phyloP scores from a whole-genome alignment of 1,284 basidiomycete species.

The Ustilago tritici region DNA sequence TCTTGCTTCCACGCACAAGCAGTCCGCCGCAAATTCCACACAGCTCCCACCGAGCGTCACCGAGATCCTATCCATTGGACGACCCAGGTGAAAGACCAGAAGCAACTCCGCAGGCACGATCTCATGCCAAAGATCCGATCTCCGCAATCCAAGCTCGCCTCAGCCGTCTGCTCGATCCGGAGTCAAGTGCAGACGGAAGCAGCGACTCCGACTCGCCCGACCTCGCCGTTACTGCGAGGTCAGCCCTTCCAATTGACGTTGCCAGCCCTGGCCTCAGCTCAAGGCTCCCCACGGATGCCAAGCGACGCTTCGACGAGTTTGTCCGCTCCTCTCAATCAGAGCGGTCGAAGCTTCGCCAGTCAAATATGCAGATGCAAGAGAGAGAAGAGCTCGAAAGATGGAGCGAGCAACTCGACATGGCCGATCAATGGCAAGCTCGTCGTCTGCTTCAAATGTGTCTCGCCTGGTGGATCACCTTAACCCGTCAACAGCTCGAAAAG shows the following conservation, averaged over 20 bases:
- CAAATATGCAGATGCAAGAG: conserved; percentile 15
- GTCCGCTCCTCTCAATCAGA: conserved; percentile 45
- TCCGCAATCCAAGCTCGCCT: conserved; percentile 43
- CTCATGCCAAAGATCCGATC: conserved; percentile 31
- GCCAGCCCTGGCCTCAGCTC: not conserved
- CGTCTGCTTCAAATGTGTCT: conserved; percentile 30
- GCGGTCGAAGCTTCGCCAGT: conserved; percentile 22
- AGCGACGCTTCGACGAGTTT: conserved; percentile 51
- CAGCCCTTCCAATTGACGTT: not conserved
- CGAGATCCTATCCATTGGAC: not conserved
- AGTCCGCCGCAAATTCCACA: conserved; percentile 15
- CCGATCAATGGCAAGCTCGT: conserved; percentile 32
- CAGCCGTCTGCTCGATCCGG: conserved; percentile 17
- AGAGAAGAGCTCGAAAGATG: conserved; percentile 18
- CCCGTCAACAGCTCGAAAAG: conserved; percentile 26
- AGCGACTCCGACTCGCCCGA: not conserved
- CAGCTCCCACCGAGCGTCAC: not conserved
- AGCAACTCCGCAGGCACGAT: not conserved
- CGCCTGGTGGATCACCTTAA: conserved; percentile 52
- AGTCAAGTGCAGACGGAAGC: not conserved
- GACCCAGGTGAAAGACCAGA: not conserved
- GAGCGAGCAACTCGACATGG: conserved; percentile 15
- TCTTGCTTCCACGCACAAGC: conserved; percentile 25
- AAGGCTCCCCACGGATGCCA: conserved; percentile 22
- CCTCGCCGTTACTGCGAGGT: no score